phyloP scores from a whole-genome alignment of 164 flowering plant genomes.

The Nelumbo lutea region DNA sequence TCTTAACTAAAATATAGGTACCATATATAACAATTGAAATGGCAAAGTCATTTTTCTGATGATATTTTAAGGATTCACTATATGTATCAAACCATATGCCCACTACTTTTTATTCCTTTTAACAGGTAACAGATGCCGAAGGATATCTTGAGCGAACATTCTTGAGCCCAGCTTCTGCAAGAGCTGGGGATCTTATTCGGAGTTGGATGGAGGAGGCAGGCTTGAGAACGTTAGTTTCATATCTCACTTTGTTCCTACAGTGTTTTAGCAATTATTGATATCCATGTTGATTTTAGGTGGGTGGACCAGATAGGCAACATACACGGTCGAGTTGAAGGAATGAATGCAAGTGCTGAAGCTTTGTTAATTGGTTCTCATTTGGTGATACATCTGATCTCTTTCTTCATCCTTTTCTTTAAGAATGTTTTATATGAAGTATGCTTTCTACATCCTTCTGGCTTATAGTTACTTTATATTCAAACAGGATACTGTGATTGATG shows the following conservation, averaged over 20 bases:
- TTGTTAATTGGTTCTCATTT: constrained; percentile 89
- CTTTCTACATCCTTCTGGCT: constrained; percentile 5
- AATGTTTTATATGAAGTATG: not conserved
- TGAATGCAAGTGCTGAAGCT: constrained; percentile 62
- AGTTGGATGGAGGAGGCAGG: constrained; percentile 98
- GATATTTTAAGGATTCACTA: not conserved
- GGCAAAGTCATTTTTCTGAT: not conserved
- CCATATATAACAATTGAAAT: not conserved
- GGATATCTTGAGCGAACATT: constrained; percentile 87
- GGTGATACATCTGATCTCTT: constrained; percentile 34
- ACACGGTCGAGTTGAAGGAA: constrained; percentile 85
- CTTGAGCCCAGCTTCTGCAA: constrained; percentile 81
- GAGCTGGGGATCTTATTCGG: constrained; percentile 56
- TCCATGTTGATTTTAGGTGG: constrained; percentile 58
- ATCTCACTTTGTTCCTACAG: not conserved
- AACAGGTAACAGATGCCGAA: constrained; percentile 83
- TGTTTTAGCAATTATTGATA: constrained; percentile 13
- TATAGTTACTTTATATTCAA: constrained; percentile 12
- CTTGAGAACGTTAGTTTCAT: constrained; percentile 67
- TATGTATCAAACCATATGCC: not conserved
- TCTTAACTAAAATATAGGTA: too few relatives aligned
- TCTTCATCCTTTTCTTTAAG: not conserved
- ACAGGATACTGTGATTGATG: constrained; percentile 98
- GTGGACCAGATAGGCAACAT: constrained; percentile 89
- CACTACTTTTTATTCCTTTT: not conserved